These are phyloP conservation scores for Botrytis galanthina DNA, from an alignment of 2,329 filamentous ascomycete genomes.

Conservation along the genomic window DNA sequence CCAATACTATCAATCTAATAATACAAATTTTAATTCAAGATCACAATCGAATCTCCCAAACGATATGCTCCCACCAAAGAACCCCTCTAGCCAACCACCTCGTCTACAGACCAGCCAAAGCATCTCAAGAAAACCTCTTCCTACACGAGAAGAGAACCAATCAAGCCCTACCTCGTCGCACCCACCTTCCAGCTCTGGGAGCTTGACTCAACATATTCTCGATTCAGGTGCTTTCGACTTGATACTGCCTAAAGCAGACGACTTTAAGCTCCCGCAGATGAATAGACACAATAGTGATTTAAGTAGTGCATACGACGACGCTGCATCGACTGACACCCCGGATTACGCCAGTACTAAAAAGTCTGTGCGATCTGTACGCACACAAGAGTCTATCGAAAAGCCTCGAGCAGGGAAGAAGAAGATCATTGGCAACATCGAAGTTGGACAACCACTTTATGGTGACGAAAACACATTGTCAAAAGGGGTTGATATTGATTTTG, in stretches of 20 bases:
- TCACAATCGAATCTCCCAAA: constrained; percentile 25
- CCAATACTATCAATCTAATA: constrained; percentile 10
- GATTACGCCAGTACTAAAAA: constrained; percentile 68
- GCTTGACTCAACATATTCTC: constrained; percentile 44
- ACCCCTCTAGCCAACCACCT: constrained; percentile 7
- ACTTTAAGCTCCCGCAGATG: constrained; percentile 23
- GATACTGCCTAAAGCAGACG: constrained; percentile 26
- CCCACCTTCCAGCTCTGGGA: constrained; percentile 42
- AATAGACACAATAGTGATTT: constrained; percentile 38
- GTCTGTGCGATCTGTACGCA: constrained; percentile 33
- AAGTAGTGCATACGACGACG: constrained; percentile 58
- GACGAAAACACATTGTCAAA: constrained; percentile 19
- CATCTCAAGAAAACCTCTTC: constrained; percentile 53
- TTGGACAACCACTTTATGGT: constrained; percentile 43
- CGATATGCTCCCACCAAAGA: constrained; percentile 12
- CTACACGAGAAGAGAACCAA: constrained; percentile 42
- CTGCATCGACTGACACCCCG: constrained; percentile 62
- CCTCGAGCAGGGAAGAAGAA: constrained; percentile 78
- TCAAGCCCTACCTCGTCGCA: constrained; percentile 41
- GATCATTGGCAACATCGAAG: constrained; percentile 58
- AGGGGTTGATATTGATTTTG: constrained; percentile 74
- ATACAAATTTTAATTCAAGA: constrained; percentile 22
- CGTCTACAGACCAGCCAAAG: constrained; percentile 43
- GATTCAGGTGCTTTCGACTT: constrained; percentile 50
- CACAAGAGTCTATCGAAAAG: constrained; percentile 55